phyloP scores from a whole-genome alignment of 2,329 filamentous ascomycete species.

The Aspergillus pseudoterreus region DNA sequence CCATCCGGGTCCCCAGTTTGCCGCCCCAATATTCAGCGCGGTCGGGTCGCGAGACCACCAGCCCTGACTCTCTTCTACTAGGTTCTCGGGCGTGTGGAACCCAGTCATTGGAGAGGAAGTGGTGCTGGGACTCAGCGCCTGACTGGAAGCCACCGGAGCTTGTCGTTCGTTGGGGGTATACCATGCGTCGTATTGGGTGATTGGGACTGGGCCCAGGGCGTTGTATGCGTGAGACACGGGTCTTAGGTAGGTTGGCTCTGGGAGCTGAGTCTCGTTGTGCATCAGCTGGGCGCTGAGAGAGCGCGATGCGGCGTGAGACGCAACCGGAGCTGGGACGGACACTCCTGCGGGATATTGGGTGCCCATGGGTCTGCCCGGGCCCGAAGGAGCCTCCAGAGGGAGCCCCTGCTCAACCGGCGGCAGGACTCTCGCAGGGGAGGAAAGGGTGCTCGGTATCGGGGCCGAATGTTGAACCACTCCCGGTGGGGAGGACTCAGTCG shows the following conservation, averaged over 20 bases:
- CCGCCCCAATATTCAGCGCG: conserved; percentile 58
- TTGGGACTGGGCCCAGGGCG: conserved; percentile 16
- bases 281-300: conserved; percentile 17
- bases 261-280: conserved; percentile 19
- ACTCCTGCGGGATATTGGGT: conserved; percentile 14
- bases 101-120: conserved; percentile 48
- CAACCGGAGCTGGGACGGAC: conserved; percentile 15
- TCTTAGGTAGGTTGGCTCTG: conserved; percentile 32
- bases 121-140: conserved; percentile 30
- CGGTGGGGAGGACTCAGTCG: conserved; percentile 21
- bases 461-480: conserved; percentile 11
- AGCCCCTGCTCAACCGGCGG: conserved; percentile 6
- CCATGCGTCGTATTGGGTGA: conserved; percentile 32
- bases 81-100: conserved; percentile 58
- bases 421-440: conserved; percentile 9
- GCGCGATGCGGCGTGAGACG: conserved; percentile 13
- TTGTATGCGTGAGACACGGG: conserved; percentile 21
- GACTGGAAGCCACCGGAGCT: conserved; percentile 18
- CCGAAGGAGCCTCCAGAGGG: conserved; percentile 7
- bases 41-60: conserved; percentile 63
- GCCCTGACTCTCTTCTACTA: conserved; percentile 61
- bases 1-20: conserved; percentile 52
- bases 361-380: conserved; percentile 11
- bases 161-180: conserved; percentile 25
- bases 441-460: conserved; percentile 16